Base-by-base conservation (phyloP, 2,329 filamentous ascomycete genomes). In the Botryotinia convoluta region DNA sequence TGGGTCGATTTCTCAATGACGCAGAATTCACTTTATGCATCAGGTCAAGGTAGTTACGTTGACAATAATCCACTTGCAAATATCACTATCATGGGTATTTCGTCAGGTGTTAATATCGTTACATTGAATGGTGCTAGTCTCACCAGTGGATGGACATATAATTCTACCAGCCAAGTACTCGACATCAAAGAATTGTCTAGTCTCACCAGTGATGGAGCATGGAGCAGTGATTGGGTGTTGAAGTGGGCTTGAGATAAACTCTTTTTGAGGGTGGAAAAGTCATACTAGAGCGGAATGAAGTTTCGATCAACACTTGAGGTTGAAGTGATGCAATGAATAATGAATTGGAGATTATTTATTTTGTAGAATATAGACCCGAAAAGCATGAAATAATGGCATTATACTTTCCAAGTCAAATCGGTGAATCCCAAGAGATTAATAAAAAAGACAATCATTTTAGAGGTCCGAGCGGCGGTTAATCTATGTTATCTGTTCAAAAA, bases 21-120 rank as follows among this genome's bases (percentile, higher is more conserved):
- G 2, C 77, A 80, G 8, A 84, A 83, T 0, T 82, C 83, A 8
- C 79, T 92, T 7, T 84, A 83, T 54, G 87, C 85, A 0, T 81
- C 79, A 7, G 84, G 86, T 0, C 76, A 81, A 1, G 91, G 91
- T 0, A 80, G 78, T 3, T 93, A 85, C 80, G 80, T 82, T 16
- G 90, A 92, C 75, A 81, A 79, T 0, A 91, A 90, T 77, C 81
- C 85, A 0, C 83, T 93, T 22, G 87, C 85, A 1, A 91, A 90
- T 74, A 84, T 92, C 54, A 92, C 89, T 0, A 80, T 93, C 62
- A 76, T 92, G 74, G 91, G 91, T 35, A 83, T 91, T 1, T 74
- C 80, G 5, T 76, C 77, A n/a, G 76, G 80, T 77, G 77, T 84
- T 48, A 79, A 77, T 0, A 81, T 78, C n/a, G 87, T 92, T 2